Percentiles rank a stretch among this genome's conserved stretches.
phyloP scores from a whole-genome alignment of 345 rosid species.

The Populus pruinosa region DNA sequence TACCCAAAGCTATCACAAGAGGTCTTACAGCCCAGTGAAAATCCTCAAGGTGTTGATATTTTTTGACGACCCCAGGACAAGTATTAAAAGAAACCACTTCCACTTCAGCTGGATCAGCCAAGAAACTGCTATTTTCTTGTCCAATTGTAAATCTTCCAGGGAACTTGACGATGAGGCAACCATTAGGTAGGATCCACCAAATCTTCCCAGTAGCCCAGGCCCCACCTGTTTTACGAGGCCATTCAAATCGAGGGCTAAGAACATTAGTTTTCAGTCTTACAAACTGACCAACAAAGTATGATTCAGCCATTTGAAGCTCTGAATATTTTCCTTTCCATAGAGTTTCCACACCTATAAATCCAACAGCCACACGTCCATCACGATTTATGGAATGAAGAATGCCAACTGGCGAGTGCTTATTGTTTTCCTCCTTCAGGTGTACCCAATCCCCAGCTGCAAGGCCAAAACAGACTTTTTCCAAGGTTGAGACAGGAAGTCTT shows the following conservation, averaged over 20 bases:
- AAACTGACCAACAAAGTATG: conserved; percentile 68
- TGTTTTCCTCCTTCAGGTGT: conserved; percentile 65
- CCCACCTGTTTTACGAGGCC: conserved; percentile 64
- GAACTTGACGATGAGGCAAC: conserved; percentile 73
- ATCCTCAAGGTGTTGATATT: conserved; percentile 90
- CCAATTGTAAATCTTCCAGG: conserved; percentile 69
- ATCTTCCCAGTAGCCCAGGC: conserved; percentile 86
- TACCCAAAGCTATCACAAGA: conserved; percentile 57
- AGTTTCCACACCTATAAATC: conserved; percentile 68
- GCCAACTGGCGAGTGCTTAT: conserved; percentile 73
- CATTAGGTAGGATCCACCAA: conserved; percentile 60
- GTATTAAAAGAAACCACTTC: conserved; percentile 60
- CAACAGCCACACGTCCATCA: conserved; percentile 62
- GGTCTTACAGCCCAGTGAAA: conserved; percentile 95
- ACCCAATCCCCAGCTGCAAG: conserved; percentile 95
- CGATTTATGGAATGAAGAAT: conserved; percentile 75
- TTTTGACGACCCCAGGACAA: conserved; percentile 58
- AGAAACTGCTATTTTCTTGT: conserved; percentile 39
- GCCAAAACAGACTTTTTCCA: conserved; percentile 73
- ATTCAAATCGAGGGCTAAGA: conserved; percentile 74
- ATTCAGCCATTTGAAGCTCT: conserved; percentile 80
- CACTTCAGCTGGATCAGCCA: conserved; percentile 91
- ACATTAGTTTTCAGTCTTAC: conserved; percentile 63
- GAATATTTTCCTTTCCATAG: conserved; percentile 76
- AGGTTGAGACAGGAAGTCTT: conserved; percentile 57